Evolutionary conservation across 371 early-diverging fungal genomes (phyloP), one percentile per base, ranked within the genome.

Genomic region (Coemansia sp.): DNA sequence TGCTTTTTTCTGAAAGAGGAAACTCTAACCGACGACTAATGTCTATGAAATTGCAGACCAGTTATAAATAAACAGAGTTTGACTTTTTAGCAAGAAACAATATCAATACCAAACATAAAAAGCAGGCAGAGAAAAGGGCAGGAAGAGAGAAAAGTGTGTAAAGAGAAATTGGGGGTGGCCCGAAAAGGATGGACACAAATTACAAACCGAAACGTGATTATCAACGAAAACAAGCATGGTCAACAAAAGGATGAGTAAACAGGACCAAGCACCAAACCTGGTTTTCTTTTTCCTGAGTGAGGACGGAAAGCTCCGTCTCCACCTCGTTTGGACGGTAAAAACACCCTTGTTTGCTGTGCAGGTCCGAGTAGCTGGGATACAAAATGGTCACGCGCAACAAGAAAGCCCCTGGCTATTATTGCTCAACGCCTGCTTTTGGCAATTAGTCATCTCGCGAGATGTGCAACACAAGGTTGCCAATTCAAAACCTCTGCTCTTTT

Each of bases 151-250:
- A 56, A 15, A 28, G 24, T 9, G 57, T 21, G 57, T n/a, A 32
- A 56, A 36, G 36, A n/a, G 11, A 19, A 56, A 36, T 32, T 32
- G 32, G 19, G 36, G 57, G 13, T 19, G 36, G 28, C 44, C 44
- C 15, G 28, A 29, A 29, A 56, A 56, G 36, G 56, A 56, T 56
- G 56, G 29, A 56, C 56, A 56, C 56, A 56, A 56, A 32, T 17
- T 56, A 19, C 13, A 56, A 36, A 29, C 36, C 23, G 56, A 56
- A 56, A 36, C 56, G 56, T 56, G 56, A 56, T 56, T 15, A 56
- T 32, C 56, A 19, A 17, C 13, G 55, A 36, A 56, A 56, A 56
- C 56, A 56, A 56, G 36, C 17, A 15, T 32, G 21, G 29, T 36
- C 11, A 32, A 29, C n/a, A 26, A 29, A 26, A 55, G n/a, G 29